phyloP scores from a whole-genome alignment of 352 stramenopile species.

The Phytophthora tubulina region DNA sequence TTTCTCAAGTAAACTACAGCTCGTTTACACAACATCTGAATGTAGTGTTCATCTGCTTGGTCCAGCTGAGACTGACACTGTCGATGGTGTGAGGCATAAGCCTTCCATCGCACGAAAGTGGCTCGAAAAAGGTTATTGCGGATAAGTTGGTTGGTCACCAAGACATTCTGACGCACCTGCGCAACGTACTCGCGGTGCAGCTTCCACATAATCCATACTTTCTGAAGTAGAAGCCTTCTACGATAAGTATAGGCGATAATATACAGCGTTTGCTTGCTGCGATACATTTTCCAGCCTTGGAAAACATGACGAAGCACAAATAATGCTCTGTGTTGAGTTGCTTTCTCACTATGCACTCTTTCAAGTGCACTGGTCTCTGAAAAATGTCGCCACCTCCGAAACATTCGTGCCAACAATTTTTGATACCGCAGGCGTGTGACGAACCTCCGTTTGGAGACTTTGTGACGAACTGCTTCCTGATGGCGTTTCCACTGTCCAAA shows the following conservation, averaged over 20 bases:
- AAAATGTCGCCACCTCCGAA: conserved; percentile 24
- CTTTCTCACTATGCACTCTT: neutral
- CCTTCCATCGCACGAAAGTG: conserved; percentile 44
- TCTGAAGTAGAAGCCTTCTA: conserved; percentile 22
- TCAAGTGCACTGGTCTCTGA: neutral
- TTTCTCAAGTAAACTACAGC: conserved; percentile 20
- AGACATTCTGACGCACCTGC: conserved; percentile 41
- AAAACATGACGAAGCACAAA: conserved; percentile 20
- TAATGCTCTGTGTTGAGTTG: conserved; percentile 3
- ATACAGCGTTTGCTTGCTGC: conserved; percentile 33
- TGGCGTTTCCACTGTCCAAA: conserved; percentile 25
- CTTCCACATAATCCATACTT: conserved; percentile 37
- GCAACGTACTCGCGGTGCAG: conserved; percentile 21
- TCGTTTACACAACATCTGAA: conserved; percentile 15
- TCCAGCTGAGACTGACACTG: neutral
- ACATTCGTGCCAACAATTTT: conserved; percentile 20
- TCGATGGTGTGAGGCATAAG: conserved; percentile 18
- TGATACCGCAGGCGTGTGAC: conserved; percentile 10
- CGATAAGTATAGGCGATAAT: conserved; percentile 26
- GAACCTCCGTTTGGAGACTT: conserved; percentile 19
- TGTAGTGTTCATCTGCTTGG: conserved; percentile 26
- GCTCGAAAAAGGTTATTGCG: conserved; percentile 34
- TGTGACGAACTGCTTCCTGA: conserved; percentile 8
- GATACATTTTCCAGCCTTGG: conserved; percentile 28
- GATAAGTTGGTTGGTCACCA: conserved; percentile 41